Evolutionary conservation across 2,329 filamentous ascomycete species (phyloP).

Genomic region (Colletotrichum spaethianum): DNA sequence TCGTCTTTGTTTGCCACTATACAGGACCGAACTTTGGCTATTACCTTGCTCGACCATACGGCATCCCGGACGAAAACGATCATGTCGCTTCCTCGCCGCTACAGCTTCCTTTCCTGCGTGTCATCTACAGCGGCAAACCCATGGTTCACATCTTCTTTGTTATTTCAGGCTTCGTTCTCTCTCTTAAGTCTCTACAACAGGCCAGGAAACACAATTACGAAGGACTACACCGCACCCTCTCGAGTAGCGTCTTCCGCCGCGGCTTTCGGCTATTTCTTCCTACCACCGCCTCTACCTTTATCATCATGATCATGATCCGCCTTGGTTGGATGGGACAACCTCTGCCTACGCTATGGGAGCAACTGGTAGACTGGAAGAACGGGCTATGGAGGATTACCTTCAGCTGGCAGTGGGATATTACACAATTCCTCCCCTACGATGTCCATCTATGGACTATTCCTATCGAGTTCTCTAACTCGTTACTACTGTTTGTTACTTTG

Average conservation of each 20-base stretch:
- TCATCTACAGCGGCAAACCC: conserved; percentile 60
- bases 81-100: conserved; percentile 51
- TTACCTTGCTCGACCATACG: conserved; percentile 52
- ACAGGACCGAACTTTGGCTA: conserved; percentile 56
- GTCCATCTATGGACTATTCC: conserved; percentile 65
- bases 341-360: conserved; percentile 44
- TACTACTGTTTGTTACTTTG: conserved; percentile 58
- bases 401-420: conserved; percentile 49
- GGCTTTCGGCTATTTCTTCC: conserved; percentile 63
- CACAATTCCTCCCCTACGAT: conserved; percentile 52
- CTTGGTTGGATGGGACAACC: conserved; percentile 47
- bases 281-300: conserved; percentile 58
- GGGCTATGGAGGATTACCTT: conserved; percentile 45
- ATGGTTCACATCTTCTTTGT: conserved; percentile 68
- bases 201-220: conserved; percentile 56
- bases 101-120: conserved; percentile 61
- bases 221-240: conserved; percentile 55
- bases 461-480: conserved; percentile 61
- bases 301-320: conserved; percentile 54
- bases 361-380: conserved; percentile 47
- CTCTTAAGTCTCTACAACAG: conserved; percentile 59
- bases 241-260: conserved; percentile 63
- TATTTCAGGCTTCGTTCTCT: conserved; percentile 64
- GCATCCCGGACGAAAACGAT: conserved; percentile 49
- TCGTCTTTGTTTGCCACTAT: conserved; percentile 65